A percentile compares a stretch with the other conserved stretches of the same genome.
These are phyloP conservation scores for Peronosclerospora sorghi DNA, from an alignment of 352 stramenopile species.

Conservation along the genomic window DNA sequence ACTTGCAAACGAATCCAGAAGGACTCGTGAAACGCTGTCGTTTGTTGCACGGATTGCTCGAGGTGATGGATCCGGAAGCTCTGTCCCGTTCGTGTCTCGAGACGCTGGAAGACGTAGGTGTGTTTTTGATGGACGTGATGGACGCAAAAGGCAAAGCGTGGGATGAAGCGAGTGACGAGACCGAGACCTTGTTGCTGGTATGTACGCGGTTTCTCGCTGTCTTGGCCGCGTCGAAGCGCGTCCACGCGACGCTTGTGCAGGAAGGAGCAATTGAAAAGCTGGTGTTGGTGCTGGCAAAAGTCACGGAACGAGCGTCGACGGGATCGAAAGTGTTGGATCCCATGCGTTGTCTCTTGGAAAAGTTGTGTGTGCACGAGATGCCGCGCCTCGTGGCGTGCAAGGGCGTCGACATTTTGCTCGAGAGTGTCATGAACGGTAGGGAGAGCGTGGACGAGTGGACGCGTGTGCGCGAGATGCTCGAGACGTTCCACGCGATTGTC, in stretches of 20 bases:
- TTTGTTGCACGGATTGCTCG: constrained; percentile 43
- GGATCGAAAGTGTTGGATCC: constrained; percentile 19
- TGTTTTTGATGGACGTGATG: constrained; percentile 32
- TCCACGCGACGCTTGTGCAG: constrained; percentile 40
- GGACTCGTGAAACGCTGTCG: constrained; percentile 60
- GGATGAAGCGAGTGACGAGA: constrained; percentile 8
- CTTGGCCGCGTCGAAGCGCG: constrained; percentile 14
- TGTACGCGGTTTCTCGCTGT: constrained; percentile 38
- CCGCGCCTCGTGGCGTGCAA: constrained; percentile 49
- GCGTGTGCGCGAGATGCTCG: constrained; percentile 34
- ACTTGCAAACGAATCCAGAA: constrained; percentile 35
- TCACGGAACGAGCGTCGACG: constrained; percentile 11
- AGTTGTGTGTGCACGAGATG: constrained; percentile 54
- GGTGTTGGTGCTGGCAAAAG: constrained; percentile 35
- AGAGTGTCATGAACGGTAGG: constrained; percentile 20
- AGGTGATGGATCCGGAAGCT: constrained; percentile 26
- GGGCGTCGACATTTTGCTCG: constrained; percentile 50
- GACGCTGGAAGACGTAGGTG: constrained; percentile 46
- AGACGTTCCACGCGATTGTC: constrained; percentile 54
- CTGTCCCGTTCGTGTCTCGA: constrained; percentile 44
- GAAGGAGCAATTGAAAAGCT: constrained; percentile 48
- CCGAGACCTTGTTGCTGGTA: constrained; percentile 16
- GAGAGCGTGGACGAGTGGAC: constrained; percentile 8
- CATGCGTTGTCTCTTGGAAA: constrained; percentile 35
- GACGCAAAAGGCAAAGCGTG: constrained; percentile 15